Evolutionary conservation across 2,329 filamentous ascomycete species (phyloP).

Genomic region (Ophiostoma ulmi): DNA sequence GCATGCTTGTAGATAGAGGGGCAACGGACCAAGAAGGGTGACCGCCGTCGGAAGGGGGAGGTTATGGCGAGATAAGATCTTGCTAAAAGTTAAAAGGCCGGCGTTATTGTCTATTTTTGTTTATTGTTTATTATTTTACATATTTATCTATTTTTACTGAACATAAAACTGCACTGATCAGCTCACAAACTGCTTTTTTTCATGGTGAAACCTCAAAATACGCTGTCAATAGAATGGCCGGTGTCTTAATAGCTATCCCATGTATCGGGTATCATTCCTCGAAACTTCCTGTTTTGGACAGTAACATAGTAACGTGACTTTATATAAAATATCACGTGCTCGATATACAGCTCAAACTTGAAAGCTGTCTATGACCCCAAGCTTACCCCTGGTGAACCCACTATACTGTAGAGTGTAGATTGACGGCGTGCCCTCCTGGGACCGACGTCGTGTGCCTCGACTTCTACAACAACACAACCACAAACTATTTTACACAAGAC

Average conservation of each 20-base stretch:
- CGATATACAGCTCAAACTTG: not conserved
- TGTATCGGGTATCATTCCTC: not conserved
- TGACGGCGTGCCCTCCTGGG: not conserved
- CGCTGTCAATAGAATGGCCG: not conserved
- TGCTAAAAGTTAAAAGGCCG: not conserved
- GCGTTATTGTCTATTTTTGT: not conserved
- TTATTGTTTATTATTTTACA: not conserved
- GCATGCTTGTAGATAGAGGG: slow-evolving; percentile 48
- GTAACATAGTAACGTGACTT: slow-evolving; percentile 1
- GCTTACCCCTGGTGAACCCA: slow-evolving; percentile 4
- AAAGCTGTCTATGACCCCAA: not conserved
- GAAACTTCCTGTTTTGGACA: slow-evolving; percentile 11
- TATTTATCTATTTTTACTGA: not conserved
- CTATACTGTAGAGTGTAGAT: not conserved
- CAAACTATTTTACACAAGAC: not conserved
- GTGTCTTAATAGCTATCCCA: too few species aligned
- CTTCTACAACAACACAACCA: not conserved
- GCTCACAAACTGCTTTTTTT: not conserved
- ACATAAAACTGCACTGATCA: not conserved
- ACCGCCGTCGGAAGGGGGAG: slow-evolving; percentile 44
- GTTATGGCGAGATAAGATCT: not conserved
- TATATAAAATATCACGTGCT: not conserved
- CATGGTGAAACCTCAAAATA: not conserved
- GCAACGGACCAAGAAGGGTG: slow-evolving; percentile 59
- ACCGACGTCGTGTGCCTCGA: not conserved